A percentile compares a stretch with the other conserved stretches of the same genome.
Conservation (phyloP, 805 yeast genomes). For the Candida suzukii region DNA sequence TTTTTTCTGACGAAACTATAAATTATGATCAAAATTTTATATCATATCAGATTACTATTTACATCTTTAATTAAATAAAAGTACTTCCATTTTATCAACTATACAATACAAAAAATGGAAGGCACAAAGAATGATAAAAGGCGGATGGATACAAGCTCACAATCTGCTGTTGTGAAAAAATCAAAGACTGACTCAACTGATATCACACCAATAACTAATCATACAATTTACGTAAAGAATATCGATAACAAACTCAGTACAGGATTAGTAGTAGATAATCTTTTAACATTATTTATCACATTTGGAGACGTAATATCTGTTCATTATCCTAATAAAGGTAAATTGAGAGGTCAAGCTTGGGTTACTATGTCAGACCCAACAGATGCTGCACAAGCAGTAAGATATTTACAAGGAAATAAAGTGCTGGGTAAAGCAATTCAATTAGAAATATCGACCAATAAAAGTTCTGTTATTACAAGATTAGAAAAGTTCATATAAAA, state of each 20-base stretch:
- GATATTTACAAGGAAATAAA: conserved; percentile 35
- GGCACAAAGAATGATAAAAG: not conserved
- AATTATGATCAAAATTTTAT: too few relatives aligned
- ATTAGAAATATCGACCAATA: conserved; percentile 35
- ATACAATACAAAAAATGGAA: too few relatives aligned
- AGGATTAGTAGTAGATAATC: not conserved
- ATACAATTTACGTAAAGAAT: not conserved
- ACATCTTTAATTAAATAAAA: too few relatives aligned
- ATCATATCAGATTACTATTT: too few relatives aligned
- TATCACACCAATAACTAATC: not conserved
- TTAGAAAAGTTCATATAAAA: conserved; percentile 4
- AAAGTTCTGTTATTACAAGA: conserved; percentile 19
- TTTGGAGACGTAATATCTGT: conserved; percentile 62
- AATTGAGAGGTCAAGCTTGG: conserved; percentile 63
- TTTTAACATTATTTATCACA: conserved; percentile 37
- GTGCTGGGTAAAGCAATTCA: conserved; percentile 48
- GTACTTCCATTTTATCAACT: too few relatives aligned
- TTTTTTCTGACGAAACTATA: too few relatives aligned
- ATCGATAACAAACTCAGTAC: not conserved
- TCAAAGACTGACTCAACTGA: not conserved
- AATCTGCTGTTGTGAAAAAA: not conserved
- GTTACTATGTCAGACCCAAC: conserved; percentile 34
- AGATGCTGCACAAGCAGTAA: conserved; percentile 33
- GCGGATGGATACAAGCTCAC: not conserved
- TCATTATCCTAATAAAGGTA: conserved; percentile 31